Base-by-base conservation (phyloP, 2,329 filamentous ascomycete genomes). In the Ascochyta clinopodiicola region DNA sequence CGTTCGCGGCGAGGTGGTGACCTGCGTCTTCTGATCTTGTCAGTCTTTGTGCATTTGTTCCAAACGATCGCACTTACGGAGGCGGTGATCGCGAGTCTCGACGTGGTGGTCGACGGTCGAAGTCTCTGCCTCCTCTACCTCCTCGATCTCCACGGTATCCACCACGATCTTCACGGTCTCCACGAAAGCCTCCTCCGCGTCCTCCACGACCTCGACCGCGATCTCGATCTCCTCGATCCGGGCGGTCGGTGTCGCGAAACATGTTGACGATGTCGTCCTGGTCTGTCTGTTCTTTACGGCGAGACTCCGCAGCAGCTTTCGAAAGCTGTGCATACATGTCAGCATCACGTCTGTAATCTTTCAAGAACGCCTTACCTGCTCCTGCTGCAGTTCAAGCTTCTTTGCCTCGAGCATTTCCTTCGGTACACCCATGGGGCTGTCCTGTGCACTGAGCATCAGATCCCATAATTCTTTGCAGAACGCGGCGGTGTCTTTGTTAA, bases 401-500 rank as follows among this genome's bases (percentile, higher is more conserved):
- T 99, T 99, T 0, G 94, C 93, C 74, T 99, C 95, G 2, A 99
- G 80, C 37, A 99, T 82, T 76, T 97, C 93, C 75, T 96, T 94
- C 0, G 95, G 94, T 12, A 99, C 92, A 50, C 95, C 95, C 72
- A 95, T 90, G 0, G 92, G 87, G 73, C 88, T 96, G 36, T 84
- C 81, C 76, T 99, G 95, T 9, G 92, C 95, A 75, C 93, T 97
- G 40, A 99, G 79, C 67, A 94, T 90, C 17, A 99, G 80, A 56
- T 88, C 91, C 95, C 95, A 99, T 12, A 99, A 79, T 60, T 97
- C 91, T 73, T 96, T 94, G 76, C 94, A 97, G 72, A 99, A 99
- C 0, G 83, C 78, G 1, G 92, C 82, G 0, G 92, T 95, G 64
- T 98, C 92, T 75, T 96, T 94, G 69, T 96, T 93, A 64, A 99